These are phyloP conservation scores for Aspergillus nomiae DNA, from an alignment of 2,329 filamentous ascomycete genomes.

Conservation along the genomic window DNA sequence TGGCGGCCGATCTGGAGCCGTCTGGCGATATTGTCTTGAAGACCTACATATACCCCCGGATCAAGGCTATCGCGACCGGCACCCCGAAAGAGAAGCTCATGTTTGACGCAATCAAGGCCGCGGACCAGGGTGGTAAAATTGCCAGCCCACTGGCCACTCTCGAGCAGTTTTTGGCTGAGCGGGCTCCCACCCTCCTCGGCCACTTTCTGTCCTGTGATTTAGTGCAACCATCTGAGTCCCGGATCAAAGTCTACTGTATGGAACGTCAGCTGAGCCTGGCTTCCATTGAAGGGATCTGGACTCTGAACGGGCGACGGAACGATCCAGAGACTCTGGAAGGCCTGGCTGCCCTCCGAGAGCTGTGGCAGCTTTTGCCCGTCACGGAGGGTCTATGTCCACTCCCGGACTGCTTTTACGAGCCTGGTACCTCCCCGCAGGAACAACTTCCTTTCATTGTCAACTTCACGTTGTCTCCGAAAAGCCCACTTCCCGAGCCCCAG, in stretches of 20 bases:
- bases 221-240: neutral
- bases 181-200: neutral
- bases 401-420: neutral
- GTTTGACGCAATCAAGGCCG: slow-evolving; percentile 13
- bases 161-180: neutral
- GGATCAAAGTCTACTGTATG: slow-evolving; percentile 5
- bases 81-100: slow-evolving; percentile 13
- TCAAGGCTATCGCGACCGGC: slow-evolving; percentile 18
- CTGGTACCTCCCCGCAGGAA: slow-evolving; percentile 1
- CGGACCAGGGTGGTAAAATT: neutral
- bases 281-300: neutral
- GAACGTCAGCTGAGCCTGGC: neutral
- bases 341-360: neutral
- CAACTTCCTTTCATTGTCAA: slow-evolving; percentile 5
- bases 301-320: slow-evolving; percentile 3
- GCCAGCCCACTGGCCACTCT: neutral
- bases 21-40: slow-evolving; percentile 8
- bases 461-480: neutral
- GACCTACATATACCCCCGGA: slow-evolving; percentile 15
- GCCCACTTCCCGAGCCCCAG: slow-evolving; percentile 10
- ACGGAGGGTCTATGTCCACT: neutral
- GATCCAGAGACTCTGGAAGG: slow-evolving; percentile 2
- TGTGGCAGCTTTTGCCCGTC: slow-evolving; percentile 6
- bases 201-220: slow-evolving; percentile 7
- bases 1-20: neutral